Evolutionary conservation across 2,329 filamentous ascomycete genomes (phyloP), one percentile per base, ranked within the genome.

Genomic region (Botrytis fabae): DNA sequence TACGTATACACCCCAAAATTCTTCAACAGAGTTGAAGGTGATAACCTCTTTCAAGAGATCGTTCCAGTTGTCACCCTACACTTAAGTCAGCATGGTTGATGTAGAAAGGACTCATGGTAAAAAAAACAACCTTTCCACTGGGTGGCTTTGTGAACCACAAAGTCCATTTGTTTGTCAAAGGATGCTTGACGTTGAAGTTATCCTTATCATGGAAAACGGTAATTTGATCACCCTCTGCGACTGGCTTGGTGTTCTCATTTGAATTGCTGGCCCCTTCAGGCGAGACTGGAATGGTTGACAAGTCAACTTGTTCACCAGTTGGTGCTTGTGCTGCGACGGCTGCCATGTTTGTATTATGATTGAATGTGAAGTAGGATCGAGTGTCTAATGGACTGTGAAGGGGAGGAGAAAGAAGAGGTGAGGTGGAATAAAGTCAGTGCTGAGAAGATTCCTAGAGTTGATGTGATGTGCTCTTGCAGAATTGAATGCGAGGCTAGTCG

Each of bases 171-270:
- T 98, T 93, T 89, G 97, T 95, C 75, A 99, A 89, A 78, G 95
- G 95, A 83, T 99, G 96, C 89, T 98, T 99, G 84, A 99, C 96
- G 80, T 97, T 99, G 89, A 99, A 99, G 88, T 99, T 98, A 78
- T 98, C 93, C 79, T 96, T 92, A 85, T 98, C 94, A 83, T 99
- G 95, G 86, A 99, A 99, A 79, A 99, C 95, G 64, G 96, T 99
- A 80, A 97, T 88, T 69, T 92, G 86, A 81, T 95, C 91, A 77
- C 83, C 84, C 76, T 85, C 84, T 71, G 83, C 83, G 32, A 60
- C 60, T 72, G 85, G 83, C 81, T 78, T 84, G 83, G 75, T 77
- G 86, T 76, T 78, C 69, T 79, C 78, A 42, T 78, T 85, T 73
- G 86, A 84, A 74, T 86, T 81, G 80, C 88, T 88, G 78, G 88